phyloP scores from a whole-genome alignment of 345 rosid species.

The Durio zibethinus region DNA sequence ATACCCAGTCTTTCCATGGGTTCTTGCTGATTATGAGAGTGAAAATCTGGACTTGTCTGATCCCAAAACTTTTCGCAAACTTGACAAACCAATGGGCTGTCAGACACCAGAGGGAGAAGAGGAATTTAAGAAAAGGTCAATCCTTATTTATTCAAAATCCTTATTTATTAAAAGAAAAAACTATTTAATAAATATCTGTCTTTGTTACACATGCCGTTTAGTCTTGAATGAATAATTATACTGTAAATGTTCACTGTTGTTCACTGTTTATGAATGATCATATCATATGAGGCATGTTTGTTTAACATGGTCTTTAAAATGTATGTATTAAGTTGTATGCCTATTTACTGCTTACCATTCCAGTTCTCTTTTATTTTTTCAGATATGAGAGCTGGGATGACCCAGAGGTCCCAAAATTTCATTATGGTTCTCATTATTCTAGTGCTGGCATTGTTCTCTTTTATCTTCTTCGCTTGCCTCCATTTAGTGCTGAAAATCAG shows the following conservation, averaged over 20 bases:
- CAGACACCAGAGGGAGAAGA: constrained; percentile 96
- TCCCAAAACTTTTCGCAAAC: constrained; percentile 85
- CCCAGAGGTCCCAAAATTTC: constrained; percentile 98
- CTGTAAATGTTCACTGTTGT: not conserved
- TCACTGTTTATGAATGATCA: constrained; percentile 5
- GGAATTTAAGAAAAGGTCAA: constrained; percentile 94
- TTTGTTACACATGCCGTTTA: not conserved
- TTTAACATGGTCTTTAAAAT: not conserved
- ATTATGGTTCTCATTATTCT: constrained; percentile 99
- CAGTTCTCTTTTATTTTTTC: constrained; percentile 27
- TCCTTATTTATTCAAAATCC: constrained; percentile 1
- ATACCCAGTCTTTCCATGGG: constrained; percentile 99
- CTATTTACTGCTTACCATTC: not conserved
- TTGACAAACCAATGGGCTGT: constrained; percentile 99
- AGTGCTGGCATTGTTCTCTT: constrained; percentile 99
- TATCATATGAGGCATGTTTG: not conserved
- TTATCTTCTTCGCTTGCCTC: constrained; percentile 96
- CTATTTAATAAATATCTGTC: not conserved
- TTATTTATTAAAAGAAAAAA: not conserved
- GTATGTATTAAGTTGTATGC: not conserved
- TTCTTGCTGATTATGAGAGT: constrained; percentile 93
- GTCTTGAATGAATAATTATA: not conserved
- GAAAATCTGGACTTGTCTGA: constrained; percentile 77
- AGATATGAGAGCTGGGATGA: constrained; percentile 99
- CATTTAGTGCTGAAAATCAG: constrained; percentile 96